These are phyloP conservation scores for Trichoderma breve DNA, from an alignment of 2,329 filamentous ascomycete genomes.

Conservation along the genomic window DNA sequence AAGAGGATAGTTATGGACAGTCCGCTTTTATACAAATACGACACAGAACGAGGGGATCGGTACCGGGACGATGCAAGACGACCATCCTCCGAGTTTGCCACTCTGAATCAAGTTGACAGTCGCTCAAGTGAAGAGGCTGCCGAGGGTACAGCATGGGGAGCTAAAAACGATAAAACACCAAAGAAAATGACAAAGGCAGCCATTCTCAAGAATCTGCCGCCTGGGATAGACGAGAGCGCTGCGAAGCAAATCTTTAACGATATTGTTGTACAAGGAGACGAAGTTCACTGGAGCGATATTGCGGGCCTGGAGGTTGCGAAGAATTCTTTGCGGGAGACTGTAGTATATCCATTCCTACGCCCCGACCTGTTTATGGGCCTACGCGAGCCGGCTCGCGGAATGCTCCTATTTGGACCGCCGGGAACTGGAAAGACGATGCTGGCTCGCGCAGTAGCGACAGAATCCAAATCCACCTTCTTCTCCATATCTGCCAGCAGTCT, in stretches of 20 bases:
- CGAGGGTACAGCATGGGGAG: not conserved
- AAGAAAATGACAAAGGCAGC: constrained; percentile 58
- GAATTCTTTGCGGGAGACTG: constrained; percentile 86
- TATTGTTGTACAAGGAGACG: constrained; percentile 89
- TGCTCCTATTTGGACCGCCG: constrained; percentile 93
- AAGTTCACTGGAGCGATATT: constrained; percentile 92
- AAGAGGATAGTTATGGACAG: not conserved
- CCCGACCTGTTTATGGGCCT: constrained; percentile 95
- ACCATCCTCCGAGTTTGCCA: not conserved
- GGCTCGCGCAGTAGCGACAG: constrained; percentile 84
- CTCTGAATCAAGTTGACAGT: constrained; percentile 37
- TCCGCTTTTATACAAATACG: not conserved
- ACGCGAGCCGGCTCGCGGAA: constrained; percentile 87
- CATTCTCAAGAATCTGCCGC: constrained; percentile 74
- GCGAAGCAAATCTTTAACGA: constrained; percentile 94
- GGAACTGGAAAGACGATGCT: constrained; percentile 99
- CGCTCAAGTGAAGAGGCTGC: constrained; percentile 43
- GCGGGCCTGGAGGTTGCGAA: constrained; percentile 90
- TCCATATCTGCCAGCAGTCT: constrained; percentile 92
- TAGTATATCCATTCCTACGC: constrained; percentile 93
- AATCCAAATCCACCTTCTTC: constrained; percentile 93
- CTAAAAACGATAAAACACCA: constrained; percentile 45
- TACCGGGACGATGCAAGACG: not conserved
- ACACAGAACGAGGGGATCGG: not conserved
- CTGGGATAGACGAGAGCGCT: constrained; percentile 76